Base-by-base conservation (phyloP, 2,329 filamentous ascomycete genomes). In the Aspergillus puulaauensis region DNA sequence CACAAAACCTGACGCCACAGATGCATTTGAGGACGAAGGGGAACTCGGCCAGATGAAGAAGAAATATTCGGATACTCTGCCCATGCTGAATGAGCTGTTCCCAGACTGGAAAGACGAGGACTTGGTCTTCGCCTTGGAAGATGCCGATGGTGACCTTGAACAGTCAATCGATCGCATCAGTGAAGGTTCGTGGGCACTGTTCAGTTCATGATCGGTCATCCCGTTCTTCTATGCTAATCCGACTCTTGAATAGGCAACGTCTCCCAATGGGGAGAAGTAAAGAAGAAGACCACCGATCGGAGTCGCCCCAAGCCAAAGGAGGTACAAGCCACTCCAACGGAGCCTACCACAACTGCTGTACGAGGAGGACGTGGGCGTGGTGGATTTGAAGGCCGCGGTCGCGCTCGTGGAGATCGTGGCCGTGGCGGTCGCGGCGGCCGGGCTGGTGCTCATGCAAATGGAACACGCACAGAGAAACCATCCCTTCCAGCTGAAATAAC, bases 31-130 rank as follows among this genome's bases (percentile, higher is more conserved):
- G 72, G 93, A 98, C 70, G 89, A 96, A 75, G 90, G 91, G 75
- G 93, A 97, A 77, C 84, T 98, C 66, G 90, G 89, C 72, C 87
- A 96, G 78, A 86, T 98, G 73, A 96, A 96, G 85, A 92, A 91
- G 82, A 87, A 90, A 75, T 95, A 96, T 74, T 85, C 89, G 70
- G 80, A 81, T 70, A 90, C 93, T 79, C 85, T 96, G 68, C 82
- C 82, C 61, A 86, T 88, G 70, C 87, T 99, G 74, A 92, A 91
- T 80, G 93, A 96, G 76, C 88, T 98, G 80, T 97, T 96, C 80
- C 87, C 91, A 59, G 89, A 92, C 77, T 98, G 93, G 95, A 93
- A 92, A 68, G 91, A 96, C 71, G 91, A 93, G 75, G 93, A 98
- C 75, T 86, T 98, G 63, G 86, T 98, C 64, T 95, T 95, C 75